Evolutionary conservation across 176 grass and related monocot genomes (phyloP).

Genomic region (Aegilops tauschii): DNA sequence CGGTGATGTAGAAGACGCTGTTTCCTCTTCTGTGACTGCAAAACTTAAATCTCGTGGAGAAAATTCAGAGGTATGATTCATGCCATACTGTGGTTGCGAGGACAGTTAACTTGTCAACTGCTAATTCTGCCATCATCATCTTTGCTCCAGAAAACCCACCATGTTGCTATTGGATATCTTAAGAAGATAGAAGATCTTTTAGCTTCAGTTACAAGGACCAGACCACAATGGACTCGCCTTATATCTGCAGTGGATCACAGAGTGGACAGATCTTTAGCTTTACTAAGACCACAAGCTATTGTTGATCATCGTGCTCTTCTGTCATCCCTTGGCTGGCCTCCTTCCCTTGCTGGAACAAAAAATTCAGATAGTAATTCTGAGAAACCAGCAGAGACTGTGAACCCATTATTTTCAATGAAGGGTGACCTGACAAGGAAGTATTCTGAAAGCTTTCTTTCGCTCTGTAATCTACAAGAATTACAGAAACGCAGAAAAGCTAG

Average conservation of each 20-base stretch:
- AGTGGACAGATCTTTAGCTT: conserved; percentile 85
- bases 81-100: conserved; percentile 9
- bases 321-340: conserved; percentile 82
- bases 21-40: conserved; percentile 64
- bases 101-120: conserved; percentile 10
- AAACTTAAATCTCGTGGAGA: conserved; percentile 64
- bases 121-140: conserved; percentile 13
- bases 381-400: conserved; percentile 52
- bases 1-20: conserved; percentile 77
- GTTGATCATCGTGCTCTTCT: conserved; percentile 82
- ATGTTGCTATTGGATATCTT: conserved; percentile 55
- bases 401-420: conserved; percentile 79
- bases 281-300: conserved; percentile 88
- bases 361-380: conserved; percentile 43
- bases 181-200: conserved; percentile 79
- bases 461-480: conserved; percentile 86
- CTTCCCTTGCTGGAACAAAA: conserved; percentile 61
- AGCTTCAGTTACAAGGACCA: conserved; percentile 49
- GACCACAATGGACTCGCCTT: conserved; percentile 71
- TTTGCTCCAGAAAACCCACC: conserved; percentile 52
- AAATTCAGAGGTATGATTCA: conserved; percentile 62
- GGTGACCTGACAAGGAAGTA: conserved; percentile 78
- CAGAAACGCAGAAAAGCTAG: conserved; percentile 77
- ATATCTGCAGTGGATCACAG: conserved; percentile 84
- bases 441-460: conserved; percentile 78